phyloP scores from a whole-genome alignment of 2,329 filamentous ascomycete species.

The Xylaria sp. region DNA sequence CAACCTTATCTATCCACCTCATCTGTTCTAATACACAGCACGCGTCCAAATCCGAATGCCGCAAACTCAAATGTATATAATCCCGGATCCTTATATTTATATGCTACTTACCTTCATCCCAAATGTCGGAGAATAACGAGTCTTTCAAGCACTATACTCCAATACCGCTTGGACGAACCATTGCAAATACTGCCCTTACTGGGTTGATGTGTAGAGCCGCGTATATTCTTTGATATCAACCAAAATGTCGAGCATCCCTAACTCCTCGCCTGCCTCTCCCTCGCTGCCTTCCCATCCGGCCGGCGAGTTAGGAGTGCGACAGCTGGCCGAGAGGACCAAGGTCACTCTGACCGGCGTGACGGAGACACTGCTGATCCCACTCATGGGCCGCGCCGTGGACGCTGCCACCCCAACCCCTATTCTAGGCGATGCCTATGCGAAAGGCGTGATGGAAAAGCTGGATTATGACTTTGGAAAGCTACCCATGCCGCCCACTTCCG shows the following conservation, averaged over 20 bases:
- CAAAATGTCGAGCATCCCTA: constrained; percentile 21
- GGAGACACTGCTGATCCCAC: constrained; percentile 44
- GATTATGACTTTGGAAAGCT: constrained; percentile 44
- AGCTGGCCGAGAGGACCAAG: constrained; percentile 8
- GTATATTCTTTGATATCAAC: no score
- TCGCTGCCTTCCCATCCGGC: not conserved
- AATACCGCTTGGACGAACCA: not conserved
- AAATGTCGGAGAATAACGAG: not conserved
- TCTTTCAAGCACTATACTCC: constrained; percentile 1
- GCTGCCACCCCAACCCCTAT: constrained; percentile 37
- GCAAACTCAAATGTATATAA: not conserved
- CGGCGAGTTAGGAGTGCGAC: not conserved
- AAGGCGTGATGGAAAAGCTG: constrained; percentile 38
- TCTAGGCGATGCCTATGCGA: constrained; percentile 41
- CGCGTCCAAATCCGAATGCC: not conserved
- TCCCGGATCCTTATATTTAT: not conserved
- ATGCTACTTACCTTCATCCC: not conserved
- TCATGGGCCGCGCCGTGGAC: constrained; percentile 43
- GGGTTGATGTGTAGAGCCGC: no score
- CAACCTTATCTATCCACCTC: not conserved
- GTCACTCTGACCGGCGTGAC: constrained; percentile 37
- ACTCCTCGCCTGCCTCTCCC: not conserved
- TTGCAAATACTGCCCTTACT: no score
- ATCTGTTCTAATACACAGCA: not conserved
- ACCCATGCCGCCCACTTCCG: constrained; percentile 30